Base-by-base conservation (phyloP, 345 rosid genomes). In the Abelmoschus esculentus region DNA sequence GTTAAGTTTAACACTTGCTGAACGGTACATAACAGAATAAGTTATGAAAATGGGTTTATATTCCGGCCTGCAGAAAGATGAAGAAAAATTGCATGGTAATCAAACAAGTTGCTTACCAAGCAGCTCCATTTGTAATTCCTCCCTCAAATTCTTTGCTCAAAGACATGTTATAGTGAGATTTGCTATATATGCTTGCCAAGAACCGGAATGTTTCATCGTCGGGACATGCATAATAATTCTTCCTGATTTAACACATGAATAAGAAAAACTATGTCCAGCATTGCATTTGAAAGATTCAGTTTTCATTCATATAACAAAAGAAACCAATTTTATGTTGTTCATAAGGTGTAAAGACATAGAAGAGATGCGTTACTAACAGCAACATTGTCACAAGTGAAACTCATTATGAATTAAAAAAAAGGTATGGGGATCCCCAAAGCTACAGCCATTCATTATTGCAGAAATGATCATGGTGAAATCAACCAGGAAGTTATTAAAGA, bases 101-200 rank as follows among this genome's bases (percentile, higher is more conserved):
- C 44, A 58, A 70, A 70, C 31, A 71, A 54, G 4, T 15, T 8
- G 50, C 77, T 76, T 86, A 93, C 98, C 99, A 95, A 61, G 74
- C 67, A 42, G 99, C 99, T 80, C 99, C 99, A 79, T 95, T 95
- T 5, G 95, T 95, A 72, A 95, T 90, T 67, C 99, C 99, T 71
- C 85, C 96, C 65, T 74, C 79, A 77, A 91, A 95, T 83, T 95
- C 99, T 70, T 76, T 84, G 84, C 98, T 91, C 78, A 84, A 72
- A 69, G 96, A 95, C 99, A 95, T 95, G 76, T 95, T 95, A 81
- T 72, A 77, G 81, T 91, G 99, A 72, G 85, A 91, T 61, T 56
- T 85, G 81, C 99, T 95, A 67, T 91, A 95, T 61, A 82, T 54
- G 38, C 84, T 83, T 61, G 98, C 96, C 87, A 95, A 72, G 80